These are phyloP conservation scores for Cyclocybe cylindracea DNA, from an alignment of 768 basidiomycete genomes.

Conservation along the genomic window DNA sequence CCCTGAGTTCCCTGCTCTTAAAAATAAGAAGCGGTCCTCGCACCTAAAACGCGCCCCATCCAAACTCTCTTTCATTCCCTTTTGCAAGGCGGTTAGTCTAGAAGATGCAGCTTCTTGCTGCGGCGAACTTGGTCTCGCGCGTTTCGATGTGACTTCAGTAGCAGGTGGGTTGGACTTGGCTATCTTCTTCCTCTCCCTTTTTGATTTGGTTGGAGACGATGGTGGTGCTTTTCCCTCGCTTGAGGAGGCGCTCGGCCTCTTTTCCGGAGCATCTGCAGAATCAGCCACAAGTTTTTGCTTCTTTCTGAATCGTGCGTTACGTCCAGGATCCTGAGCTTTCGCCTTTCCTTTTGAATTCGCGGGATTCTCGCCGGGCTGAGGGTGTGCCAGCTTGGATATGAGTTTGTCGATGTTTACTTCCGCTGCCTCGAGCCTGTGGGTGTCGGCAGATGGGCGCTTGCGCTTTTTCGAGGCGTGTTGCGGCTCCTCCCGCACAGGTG, in stretches of 20 bases:
- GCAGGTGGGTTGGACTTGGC: constrained; percentile 1
- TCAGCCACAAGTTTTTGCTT: too few relatives aligned
- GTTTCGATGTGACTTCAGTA: too few relatives aligned
- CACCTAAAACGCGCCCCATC: constrained; percentile 90
- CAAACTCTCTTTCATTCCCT: constrained; percentile 73
- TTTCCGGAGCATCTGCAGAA: too few relatives aligned
- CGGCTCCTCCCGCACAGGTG: constrained; percentile 36
- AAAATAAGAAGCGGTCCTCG: constrained; percentile 15
- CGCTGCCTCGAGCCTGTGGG: constrained; percentile 34
- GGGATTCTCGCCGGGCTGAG: constrained; percentile 14
- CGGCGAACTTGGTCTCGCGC: constrained; percentile 17
- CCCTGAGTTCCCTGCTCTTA: background rate
- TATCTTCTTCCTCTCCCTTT: background rate
- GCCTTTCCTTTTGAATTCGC: constrained; percentile 11
- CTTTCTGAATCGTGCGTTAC: too few relatives aligned
- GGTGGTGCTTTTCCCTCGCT: too few relatives aligned
- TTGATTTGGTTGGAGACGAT: too few relatives aligned
- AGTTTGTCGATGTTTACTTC: constrained; percentile 64
- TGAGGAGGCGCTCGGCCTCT: too few relatives aligned
- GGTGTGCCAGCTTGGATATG: constrained; percentile 45
- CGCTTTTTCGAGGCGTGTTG: constrained; percentile 51
- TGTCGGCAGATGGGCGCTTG: constrained; percentile 43
- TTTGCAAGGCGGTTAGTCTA: constrained; percentile 72
- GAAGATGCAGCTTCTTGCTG: constrained; percentile 6
- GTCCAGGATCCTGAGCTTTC: background rate